Conservation (phyloP, 176 grass and related monocot species). For the Typha latifolia region DNA sequence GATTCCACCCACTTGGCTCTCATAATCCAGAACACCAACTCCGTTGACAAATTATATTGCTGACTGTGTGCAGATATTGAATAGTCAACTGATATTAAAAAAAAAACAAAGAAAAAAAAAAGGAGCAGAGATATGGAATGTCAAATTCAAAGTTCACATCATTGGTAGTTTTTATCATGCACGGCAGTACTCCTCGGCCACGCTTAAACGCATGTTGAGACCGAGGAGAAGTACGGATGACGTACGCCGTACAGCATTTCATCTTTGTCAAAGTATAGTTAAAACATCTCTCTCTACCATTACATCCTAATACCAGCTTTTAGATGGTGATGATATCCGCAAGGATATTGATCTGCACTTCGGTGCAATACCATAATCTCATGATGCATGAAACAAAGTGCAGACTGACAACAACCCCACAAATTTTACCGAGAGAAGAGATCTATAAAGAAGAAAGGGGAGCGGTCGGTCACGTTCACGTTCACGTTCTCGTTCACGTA, state of each 20-base stretch:
- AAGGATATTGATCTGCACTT: neutral
- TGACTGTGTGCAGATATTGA: neutral
- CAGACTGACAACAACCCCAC: neutral
- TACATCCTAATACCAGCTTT: neutral
- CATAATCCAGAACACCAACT: neutral
- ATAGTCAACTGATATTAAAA: slow-evolving; percentile 14
- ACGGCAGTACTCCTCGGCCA: neutral
- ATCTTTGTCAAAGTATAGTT: slow-evolving; percentile 2
- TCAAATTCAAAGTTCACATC: neutral
- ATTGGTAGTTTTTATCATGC: neutral
- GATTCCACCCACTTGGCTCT: neutral
- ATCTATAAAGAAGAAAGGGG: too few relatives aligned
- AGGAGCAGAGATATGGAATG: neutral
- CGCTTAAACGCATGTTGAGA: neutral
- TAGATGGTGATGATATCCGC: neutral
- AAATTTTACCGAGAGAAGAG: too few relatives aligned
- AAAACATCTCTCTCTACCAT: neutral
- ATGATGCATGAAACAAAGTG: neutral
- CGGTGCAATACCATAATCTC: neutral
- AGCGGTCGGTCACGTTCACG: too few relatives aligned
- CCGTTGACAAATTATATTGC: neutral
- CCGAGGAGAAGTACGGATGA: neutral
- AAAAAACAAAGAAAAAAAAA: too few relatives aligned
- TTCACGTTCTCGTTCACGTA: too few relatives aligned
- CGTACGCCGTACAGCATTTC: neutral